phyloP scores from a whole-genome alignment of 129 eudicot genomes.

The Mikania micrantha region DNA sequence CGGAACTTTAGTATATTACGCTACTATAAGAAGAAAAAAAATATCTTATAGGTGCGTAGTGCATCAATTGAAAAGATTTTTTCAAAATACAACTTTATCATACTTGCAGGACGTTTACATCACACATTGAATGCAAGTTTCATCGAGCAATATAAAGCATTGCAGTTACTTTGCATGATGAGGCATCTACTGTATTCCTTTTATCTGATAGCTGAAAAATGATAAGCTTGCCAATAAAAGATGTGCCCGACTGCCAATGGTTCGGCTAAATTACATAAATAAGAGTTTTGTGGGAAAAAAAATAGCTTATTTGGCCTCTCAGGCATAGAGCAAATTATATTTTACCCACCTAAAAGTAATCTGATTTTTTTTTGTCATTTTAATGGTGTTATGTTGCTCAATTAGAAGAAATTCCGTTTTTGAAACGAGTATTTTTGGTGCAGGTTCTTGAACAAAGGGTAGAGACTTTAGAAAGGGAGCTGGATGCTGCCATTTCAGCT shows the following conservation, averaged over 20 bases:
- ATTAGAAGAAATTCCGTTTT: not conserved
- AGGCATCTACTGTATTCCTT: not conserved
- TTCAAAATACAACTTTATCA: not conserved
- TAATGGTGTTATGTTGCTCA: not conserved
- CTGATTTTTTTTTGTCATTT: not conserved
- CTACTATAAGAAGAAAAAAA: not conserved
- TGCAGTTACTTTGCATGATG: not conserved
- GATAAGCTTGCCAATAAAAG: not conserved
- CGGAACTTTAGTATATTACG: not conserved
- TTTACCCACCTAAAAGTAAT: not conserved
- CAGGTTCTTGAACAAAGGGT: conserved; percentile 97
- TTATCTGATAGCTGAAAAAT: not conserved
- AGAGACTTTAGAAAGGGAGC: conserved; percentile 76
- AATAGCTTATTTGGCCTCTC: not conserved
- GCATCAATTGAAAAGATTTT: not conserved
- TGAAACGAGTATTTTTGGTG: conserved; percentile 9
- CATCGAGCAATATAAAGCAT: not conserved
- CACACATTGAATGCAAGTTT: not conserved
- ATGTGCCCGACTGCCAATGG: not conserved
- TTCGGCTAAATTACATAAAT: not conserved
- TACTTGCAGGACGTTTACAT: not conserved
- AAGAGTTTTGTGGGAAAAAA: not conserved
- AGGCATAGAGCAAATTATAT: not conserved
- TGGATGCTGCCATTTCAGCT: conserved; percentile 90
- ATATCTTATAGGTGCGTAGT: not conserved